Percentiles rank a stretch among this genome's conserved stretches.
phyloP scores from a whole-genome alignment of 2,329 filamentous ascomycete genomes.

The Epichloe sp. region DNA sequence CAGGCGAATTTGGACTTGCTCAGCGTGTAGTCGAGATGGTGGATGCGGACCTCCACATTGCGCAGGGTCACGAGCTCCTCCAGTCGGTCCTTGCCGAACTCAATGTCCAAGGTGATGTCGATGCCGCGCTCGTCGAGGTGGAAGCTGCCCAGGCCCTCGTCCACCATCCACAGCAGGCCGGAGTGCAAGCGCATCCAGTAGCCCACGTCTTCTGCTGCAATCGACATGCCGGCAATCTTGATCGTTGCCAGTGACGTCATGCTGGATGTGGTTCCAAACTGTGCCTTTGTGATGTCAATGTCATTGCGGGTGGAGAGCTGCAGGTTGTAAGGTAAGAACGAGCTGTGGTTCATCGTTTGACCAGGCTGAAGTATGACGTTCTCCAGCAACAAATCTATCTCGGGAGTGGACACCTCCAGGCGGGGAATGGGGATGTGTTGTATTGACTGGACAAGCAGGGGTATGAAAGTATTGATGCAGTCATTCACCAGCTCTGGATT shows the following conservation, averaged over 20 bases:
- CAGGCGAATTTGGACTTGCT: conserved; percentile 63
- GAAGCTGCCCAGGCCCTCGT: conserved; percentile 78
- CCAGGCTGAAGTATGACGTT: conserved; percentile 87
- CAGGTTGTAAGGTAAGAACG: conserved; percentile 77
- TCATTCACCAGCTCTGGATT: conserved; percentile 66
- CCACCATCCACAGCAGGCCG: conserved; percentile 59
- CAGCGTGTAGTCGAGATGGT: conserved; percentile 73
- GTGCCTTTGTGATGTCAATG: conserved; percentile 69
- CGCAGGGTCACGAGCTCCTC: conserved; percentile 73
- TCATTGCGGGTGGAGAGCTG: conserved; percentile 77
- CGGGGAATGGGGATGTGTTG: conserved; percentile 86
- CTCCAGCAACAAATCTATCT: conserved; percentile 75
- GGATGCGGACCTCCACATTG: conserved; percentile 65
- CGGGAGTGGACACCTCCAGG: conserved; percentile 72
- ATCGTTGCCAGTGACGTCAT: conserved; percentile 62
- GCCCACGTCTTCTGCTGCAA: conserved; percentile 75
- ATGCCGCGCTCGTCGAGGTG: conserved; percentile 75
- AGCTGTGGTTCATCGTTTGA: conserved; percentile 67
- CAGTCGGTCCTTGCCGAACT: conserved; percentile 62
- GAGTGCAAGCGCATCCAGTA: conserved; percentile 78
- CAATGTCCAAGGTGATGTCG: conserved; percentile 73
- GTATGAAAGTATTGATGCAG: conserved; percentile 66
- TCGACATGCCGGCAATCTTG: conserved; percentile 68
- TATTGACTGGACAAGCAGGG: conserved; percentile 60
- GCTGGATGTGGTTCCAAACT: conserved; percentile 43